Evolutionary conservation across 2,329 filamentous ascomycete species (phyloP).

Genomic region (Emergomyces pasteurianus): DNA sequence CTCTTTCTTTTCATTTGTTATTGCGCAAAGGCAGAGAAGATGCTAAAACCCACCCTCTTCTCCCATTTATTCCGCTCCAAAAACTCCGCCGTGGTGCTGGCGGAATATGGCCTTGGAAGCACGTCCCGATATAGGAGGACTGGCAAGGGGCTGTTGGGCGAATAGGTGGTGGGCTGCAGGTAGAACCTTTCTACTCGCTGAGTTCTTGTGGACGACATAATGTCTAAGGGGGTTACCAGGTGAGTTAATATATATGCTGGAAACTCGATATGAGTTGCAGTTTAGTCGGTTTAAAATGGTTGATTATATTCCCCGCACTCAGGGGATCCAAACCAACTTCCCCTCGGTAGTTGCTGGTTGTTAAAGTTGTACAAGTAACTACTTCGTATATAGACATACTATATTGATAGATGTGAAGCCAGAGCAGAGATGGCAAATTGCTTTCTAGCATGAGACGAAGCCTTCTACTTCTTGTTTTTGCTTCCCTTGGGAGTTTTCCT

Average conservation of each 20-base stretch:
- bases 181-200: constrained; percentile 17
- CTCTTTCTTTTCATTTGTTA: background rate
- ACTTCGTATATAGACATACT: too few species aligned
- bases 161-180: constrained; percentile 16
- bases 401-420: too few species aligned
- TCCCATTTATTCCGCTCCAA: constrained; percentile 24
- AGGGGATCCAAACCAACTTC: too few species aligned
- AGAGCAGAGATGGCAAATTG: too few species aligned
- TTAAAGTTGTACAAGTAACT: too few species aligned
- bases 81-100: constrained; percentile 15
- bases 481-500: too few species aligned
- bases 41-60: constrained; percentile 13
- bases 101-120: constrained; percentile 17
- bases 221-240: background rate
- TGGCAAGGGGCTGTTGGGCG: constrained; percentile 23
- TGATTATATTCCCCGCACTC: too few species aligned
- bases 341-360: too few species aligned
- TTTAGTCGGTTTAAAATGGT: too few species aligned
- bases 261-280: background rate
- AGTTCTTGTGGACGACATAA: background rate
- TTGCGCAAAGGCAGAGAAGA: background rate
- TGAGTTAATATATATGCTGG: background rate
- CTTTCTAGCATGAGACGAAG: too few species aligned
- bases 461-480: too few species aligned
- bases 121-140: constrained; percentile 26